Conservation (phyloP, 1,284 basidiomycete species). For the Trametes sp. region DNA sequence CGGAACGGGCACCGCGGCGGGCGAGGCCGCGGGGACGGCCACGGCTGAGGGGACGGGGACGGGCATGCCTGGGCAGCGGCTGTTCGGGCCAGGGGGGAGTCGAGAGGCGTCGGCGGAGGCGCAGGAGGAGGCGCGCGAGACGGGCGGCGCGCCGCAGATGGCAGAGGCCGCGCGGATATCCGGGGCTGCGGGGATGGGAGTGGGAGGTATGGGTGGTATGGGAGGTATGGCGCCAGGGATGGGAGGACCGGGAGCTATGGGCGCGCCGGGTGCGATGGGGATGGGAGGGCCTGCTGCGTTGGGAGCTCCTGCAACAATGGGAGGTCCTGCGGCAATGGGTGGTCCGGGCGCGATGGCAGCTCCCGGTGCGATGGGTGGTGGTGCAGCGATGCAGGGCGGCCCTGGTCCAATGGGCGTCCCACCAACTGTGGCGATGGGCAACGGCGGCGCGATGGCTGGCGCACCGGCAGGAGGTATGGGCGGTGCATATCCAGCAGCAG, state of each 20-base stretch:
- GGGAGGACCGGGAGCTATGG: background rate
- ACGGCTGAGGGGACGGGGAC: background rate
- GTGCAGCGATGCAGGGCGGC: slow-evolving; percentile 2
- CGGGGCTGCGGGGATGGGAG: background rate
- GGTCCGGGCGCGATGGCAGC: background rate
- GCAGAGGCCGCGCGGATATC: background rate
- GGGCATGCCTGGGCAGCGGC: slow-evolving; percentile 4
- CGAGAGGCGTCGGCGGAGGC: background rate
- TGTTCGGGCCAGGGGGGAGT: slow-evolving; percentile 6
- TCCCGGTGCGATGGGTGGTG: slow-evolving; percentile 1
- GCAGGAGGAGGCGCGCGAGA: background rate
- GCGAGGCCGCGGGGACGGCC: slow-evolving; percentile 12
- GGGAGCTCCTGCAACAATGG: background rate
- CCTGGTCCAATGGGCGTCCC: background rate
- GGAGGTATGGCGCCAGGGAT: slow-evolving; percentile 2
- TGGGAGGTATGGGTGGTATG: slow-evolving; percentile 1
- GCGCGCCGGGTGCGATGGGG: background rate
- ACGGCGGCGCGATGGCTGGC: slow-evolving; percentile 7
- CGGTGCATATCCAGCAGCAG: background rate
- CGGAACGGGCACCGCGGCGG: slow-evolving; percentile 9
- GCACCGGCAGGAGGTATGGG: background rate
- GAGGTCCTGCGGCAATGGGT: background rate
- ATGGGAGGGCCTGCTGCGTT: background rate
- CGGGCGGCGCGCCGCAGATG: slow-evolving; percentile 6
- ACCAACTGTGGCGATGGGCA: slow-evolving; percentile 1